Conservation (phyloP, 2,329 filamentous ascomycete species). For the Xylariales sp. region DNA sequence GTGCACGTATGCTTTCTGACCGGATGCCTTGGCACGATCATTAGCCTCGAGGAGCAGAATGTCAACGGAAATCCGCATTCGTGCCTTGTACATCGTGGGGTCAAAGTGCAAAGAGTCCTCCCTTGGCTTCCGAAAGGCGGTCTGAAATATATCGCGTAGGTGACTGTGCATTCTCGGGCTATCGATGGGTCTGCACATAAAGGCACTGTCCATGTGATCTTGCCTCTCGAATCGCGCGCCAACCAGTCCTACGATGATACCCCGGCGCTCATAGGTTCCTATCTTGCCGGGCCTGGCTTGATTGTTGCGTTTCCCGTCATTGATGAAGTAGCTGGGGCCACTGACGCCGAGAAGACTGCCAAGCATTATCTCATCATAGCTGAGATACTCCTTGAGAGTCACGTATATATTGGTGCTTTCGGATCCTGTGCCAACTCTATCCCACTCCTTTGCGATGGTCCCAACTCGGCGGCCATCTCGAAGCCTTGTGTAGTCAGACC, state of each 20-base stretch:
- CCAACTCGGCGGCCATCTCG: constrained; percentile 12
- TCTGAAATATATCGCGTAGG: background rate
- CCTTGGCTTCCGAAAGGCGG: constrained; percentile 9
- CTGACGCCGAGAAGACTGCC: constrained; percentile 26
- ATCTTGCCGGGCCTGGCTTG: background rate
- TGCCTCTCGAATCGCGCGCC: constrained; percentile 27
- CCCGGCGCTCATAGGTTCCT: constrained; percentile 21
- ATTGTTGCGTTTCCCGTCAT: constrained; percentile 24
- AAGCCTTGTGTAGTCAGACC: constrained; percentile 18
- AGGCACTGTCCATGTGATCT: constrained; percentile 24
- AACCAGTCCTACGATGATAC: constrained; percentile 28
- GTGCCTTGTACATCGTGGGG: constrained; percentile 18
- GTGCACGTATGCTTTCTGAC: constrained; percentile 24
- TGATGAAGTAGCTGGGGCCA: constrained; percentile 26
- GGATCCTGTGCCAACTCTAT: constrained; percentile 20
- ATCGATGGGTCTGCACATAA: constrained; percentile 4
- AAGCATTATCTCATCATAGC: constrained; percentile 32
- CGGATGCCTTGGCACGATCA: constrained; percentile 15
- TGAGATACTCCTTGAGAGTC: constrained; percentile 22
- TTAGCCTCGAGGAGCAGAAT: constrained; percentile 26
- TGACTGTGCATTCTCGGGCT: too few relatives aligned
- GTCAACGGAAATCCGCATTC: constrained; percentile 22
- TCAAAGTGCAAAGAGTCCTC: constrained; percentile 15
- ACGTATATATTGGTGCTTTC: constrained; percentile 14
- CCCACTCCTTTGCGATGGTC: constrained; percentile 18